Evolutionary conservation across 139 green algal species (phyloP), one percentile per base, ranked within the genome.

Genomic region (Asterochloris sp.): DNA sequence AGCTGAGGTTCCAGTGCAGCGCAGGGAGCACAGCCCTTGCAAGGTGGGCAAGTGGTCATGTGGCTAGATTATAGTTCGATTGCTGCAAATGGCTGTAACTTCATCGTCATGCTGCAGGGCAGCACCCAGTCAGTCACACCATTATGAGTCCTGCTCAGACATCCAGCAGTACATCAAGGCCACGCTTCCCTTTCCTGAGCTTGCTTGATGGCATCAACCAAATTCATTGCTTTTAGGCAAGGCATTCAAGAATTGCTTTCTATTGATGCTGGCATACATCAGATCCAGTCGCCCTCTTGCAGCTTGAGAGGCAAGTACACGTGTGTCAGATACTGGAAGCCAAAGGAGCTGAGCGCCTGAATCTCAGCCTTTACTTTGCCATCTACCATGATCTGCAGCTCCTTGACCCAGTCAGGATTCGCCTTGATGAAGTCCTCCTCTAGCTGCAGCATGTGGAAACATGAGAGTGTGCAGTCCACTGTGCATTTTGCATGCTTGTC

Each of bases 291-390:
- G 0, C 92, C 92, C 71, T 96, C 90, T 85, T 97, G 93, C 68
- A 98, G 90, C 88, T 98, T 98, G 23, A 97, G 88, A 0, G 95
- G 95, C 27, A 98, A 87, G 85, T 98, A 98, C 23, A 96, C 92
- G 74, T 94, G 85, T 23, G 38, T 80, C 13, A 93, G 77, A 73
- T 93, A 92, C 88, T 98, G 96, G 88, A 99, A 99, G 15, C 96
- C 96, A 86, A 98, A 98, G 28, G 86, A 93, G 71, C 82, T 93
- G 24, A 99, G 89, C 27, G 96, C 94, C 90, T 99, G 96, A 47
- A 99, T 99, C 89, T 99, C 96, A n/a, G 96, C 96, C 87, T 98
- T 98, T 78, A 94, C 91, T 77, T 93, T 93, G 11, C 83, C 95
- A 11, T 86, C 68, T n/a, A 97, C 83, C 96, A 99, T 99, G 62